Percentiles rank a stretch among this genome's conserved stretches.
phyloP scores from a whole-genome alignment of 2,329 filamentous ascomycete species.

The Cordyceps javanica region DNA sequence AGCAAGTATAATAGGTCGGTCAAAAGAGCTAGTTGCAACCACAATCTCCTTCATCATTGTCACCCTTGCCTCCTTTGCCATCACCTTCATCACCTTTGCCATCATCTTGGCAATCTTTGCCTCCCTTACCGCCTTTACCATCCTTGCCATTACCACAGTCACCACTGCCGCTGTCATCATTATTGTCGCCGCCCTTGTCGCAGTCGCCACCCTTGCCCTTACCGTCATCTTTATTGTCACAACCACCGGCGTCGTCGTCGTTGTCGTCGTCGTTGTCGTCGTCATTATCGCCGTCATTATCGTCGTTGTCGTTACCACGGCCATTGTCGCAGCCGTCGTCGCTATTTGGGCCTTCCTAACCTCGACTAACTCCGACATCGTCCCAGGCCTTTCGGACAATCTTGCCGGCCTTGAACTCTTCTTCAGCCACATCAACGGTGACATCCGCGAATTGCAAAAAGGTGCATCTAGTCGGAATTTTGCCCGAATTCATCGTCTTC shows the following conservation, averaged over 20 bases:
- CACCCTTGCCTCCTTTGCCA: not conserved
- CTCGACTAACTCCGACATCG: constrained; percentile 36
- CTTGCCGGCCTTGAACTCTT: constrained; percentile 37
- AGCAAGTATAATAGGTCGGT: not conserved
- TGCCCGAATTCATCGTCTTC: constrained; percentile 40
- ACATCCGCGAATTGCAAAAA: constrained; percentile 45
- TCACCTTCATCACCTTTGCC: not conserved
- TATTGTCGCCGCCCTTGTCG: not conserved
- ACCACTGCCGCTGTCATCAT: not conserved
- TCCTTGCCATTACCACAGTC: not conserved
- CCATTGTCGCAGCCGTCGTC: not conserved
- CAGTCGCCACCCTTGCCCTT: not conserved
- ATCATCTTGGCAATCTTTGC: not conserved
- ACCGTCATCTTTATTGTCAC: not conserved
- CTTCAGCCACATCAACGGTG: constrained; percentile 39
- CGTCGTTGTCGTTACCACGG: not conserved
- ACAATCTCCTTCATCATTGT: constrained; percentile 9
- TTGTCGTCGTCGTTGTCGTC: not conserved
- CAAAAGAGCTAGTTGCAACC: constrained; percentile 6
- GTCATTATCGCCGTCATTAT: not conserved
- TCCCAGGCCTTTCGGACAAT: constrained; percentile 41
- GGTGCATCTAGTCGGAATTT: constrained; percentile 33
- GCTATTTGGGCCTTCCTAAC: constrained; percentile 9
- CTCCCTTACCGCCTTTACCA: not conserved
- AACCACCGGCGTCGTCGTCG: not conserved